These are phyloP conservation scores for Protomyces arabidopsidicola DNA, from an alignment of 1,139 yeast species.

Conservation along the genomic window DNA sequence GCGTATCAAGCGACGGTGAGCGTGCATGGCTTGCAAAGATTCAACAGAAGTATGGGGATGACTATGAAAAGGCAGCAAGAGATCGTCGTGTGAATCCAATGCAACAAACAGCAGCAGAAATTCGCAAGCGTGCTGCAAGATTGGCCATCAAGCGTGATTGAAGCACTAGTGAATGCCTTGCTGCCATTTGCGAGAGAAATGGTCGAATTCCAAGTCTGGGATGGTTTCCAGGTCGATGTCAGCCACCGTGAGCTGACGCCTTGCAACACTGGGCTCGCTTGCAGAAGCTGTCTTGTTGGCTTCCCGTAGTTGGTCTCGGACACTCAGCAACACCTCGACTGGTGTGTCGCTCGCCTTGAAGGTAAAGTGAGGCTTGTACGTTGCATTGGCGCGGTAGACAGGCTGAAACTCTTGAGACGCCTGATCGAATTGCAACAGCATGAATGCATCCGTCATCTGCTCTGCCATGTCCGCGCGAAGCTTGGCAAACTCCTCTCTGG, in stretches of 20 bases:
- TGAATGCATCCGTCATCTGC: neutral
- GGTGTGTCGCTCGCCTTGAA: neutral
- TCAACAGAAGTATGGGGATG: constrained; percentile 76
- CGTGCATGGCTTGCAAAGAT: constrained; percentile 62
- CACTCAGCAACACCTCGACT: neutral
- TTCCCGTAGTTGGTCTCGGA: neutral
- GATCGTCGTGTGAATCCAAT: constrained; percentile 48
- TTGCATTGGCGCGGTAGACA: neutral
- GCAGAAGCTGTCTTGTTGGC: neutral
- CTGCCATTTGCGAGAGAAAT: neutral
- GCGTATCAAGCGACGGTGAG: constrained; percentile 68
- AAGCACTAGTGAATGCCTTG: neutral
- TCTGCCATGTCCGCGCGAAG: neutral
- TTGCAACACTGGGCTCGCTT: neutral
- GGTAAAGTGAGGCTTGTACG: neutral
- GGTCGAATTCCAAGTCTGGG: neutral
- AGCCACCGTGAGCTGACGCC: neutral
- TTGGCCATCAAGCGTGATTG: neutral
- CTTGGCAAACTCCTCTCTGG: neutral
- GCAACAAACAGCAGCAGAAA: constrained; percentile 30
- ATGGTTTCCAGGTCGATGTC: neutral
- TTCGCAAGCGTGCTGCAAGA: constrained; percentile 22
- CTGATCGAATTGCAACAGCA: neutral
- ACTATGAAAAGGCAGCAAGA: constrained; percentile 86
- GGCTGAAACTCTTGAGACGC: neutral